A percentile compares a stretch with the other conserved stretches of the same genome.
Evolutionary conservation across 495 filamentous ascomycete species (phyloP).

Genomic region (Copromyces sp.): DNA sequence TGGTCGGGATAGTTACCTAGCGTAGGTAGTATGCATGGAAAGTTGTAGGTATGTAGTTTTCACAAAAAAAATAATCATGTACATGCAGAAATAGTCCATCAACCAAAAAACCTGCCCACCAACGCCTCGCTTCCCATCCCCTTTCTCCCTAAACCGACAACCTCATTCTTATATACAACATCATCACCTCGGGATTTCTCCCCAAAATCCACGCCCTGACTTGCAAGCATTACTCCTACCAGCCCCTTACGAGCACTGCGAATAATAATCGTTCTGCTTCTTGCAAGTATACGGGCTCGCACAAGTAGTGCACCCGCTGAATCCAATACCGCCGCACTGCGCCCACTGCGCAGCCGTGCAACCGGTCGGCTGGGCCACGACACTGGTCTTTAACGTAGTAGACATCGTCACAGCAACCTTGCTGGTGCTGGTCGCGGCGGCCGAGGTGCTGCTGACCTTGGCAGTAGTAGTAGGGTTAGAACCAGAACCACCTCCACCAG

Average conservation of each 20-base stretch:
- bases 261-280: constrained; percentile 35
- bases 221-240: too few relatives aligned
- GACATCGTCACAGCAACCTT: constrained; percentile 13
- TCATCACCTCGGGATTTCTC: too few relatives aligned
- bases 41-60: too few relatives aligned
- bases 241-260: constrained; percentile 24
- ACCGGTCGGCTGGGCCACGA: constrained; percentile 4
- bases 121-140: not conserved
- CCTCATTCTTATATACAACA: too few relatives aligned
- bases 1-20: too few relatives aligned
- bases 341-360: constrained; percentile 27
- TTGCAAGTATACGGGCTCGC: constrained; percentile 29
- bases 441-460: constrained; percentile 11
- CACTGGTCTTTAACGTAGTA: constrained; percentile 13
- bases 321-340: constrained; percentile 43
- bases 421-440: constrained; percentile 12
- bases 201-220: too few relatives aligned
- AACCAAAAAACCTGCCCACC: not conserved
- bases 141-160: not conserved
- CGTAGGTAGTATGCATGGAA: too few relatives aligned
- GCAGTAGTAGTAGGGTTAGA: constrained; percentile 4
- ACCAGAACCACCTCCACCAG: constrained; percentile 2
- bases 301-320: constrained; percentile 39
- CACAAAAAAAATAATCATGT: not conserved
- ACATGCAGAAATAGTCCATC: not conserved